Base-by-base conservation (phyloP, 805 yeast species). In the Cyberlindnera meyerae region DNA sequence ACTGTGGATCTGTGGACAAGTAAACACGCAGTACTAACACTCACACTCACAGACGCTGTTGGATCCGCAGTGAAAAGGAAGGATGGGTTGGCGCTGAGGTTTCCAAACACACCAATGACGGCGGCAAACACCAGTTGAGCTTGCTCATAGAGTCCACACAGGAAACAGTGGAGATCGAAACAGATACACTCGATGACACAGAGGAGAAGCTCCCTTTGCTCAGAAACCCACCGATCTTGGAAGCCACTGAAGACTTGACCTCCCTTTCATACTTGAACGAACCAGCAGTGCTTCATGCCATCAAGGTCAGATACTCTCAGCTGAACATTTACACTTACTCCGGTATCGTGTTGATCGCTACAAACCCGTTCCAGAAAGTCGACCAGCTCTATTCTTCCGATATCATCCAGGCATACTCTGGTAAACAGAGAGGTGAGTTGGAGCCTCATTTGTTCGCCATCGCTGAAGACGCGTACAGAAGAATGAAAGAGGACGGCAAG, bases 391-490 rank as follows among this genome's bases (percentile, higher is more conserved):
- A 90, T 60, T 81, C 96, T 3, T 85, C 83, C 27, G 96, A 90
- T 52, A 84, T 90, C 60, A 87, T 90, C 41, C 96, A 90, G 61
- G 90, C 95, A 14, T 90, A 90, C 58, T 87, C 96, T 8, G 95
- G 96, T 17, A 85, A 82, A 55, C 76, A 85, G 54, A 73, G 96
- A 56, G 97, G 96, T 31, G 97, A 90, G 60, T 75, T 87, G 47
- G 97, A 93, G 54, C 98, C 98, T 5, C 98, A 90, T 68, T 69
- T 90, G 57, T 90, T 90, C 61, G 96, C 97, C 30, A 90, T 90
- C 51, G 97, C 98, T 18, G 97, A 89, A 62, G 97, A 93, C 54
- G 97, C 97, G 6, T 89, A 88, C 60, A 73, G 96, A 52, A 82
- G 95, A 57, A 90, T 90, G 98, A 82, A 84, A 54, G 72, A 80